Evolutionary conservation across 805 yeast genomes (phyloP).

Genomic region (Sporopachydermia lactativora): DNA sequence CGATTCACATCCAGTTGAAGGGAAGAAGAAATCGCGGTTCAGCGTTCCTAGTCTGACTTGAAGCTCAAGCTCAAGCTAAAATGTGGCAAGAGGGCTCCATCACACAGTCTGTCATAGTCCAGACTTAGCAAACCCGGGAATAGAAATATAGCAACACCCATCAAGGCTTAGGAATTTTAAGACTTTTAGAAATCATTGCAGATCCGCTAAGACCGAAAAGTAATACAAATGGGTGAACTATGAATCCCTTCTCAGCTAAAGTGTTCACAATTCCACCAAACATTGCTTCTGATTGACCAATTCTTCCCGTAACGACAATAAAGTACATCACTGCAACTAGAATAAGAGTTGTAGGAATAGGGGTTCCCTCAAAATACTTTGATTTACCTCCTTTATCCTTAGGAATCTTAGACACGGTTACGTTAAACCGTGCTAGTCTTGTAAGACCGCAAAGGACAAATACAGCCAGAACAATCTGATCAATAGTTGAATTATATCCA

Average conservation of each 20-base stretch:
- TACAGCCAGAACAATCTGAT: constrained; percentile 58
- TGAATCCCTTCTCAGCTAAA: constrained; percentile 35
- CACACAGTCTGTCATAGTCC: too few relatives aligned
- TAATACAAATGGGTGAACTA: constrained; percentile 58
- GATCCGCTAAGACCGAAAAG: constrained; percentile 72
- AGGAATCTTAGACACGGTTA: constrained; percentile 84
- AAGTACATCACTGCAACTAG: constrained; percentile 63
- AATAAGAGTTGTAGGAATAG: constrained; percentile 78
- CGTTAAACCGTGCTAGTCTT: constrained; percentile 89
- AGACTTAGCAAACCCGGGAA: too few relatives aligned
- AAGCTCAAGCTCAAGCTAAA: too few relatives aligned
- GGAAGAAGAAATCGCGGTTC: too few relatives aligned
- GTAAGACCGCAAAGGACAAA: constrained; percentile 91
- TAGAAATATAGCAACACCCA: too few relatives aligned
- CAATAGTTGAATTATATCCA: constrained; percentile 78
- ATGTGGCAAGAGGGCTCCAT: too few relatives aligned
- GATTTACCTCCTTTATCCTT: constrained; percentile 81
- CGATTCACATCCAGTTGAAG: too few relatives aligned
- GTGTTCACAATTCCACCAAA: constrained; percentile 52
- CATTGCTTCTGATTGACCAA: constrained; percentile 26
- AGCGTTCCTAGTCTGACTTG: too few relatives aligned
- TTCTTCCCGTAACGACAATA: constrained; percentile 37
- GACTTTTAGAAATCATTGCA: constrained; percentile 80
- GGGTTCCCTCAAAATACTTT: constrained; percentile 89
- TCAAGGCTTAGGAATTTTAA: constrained; percentile 80